Conservation (phyloP, 139 green algal genomes). For the Marvania coccoides region DNA sequence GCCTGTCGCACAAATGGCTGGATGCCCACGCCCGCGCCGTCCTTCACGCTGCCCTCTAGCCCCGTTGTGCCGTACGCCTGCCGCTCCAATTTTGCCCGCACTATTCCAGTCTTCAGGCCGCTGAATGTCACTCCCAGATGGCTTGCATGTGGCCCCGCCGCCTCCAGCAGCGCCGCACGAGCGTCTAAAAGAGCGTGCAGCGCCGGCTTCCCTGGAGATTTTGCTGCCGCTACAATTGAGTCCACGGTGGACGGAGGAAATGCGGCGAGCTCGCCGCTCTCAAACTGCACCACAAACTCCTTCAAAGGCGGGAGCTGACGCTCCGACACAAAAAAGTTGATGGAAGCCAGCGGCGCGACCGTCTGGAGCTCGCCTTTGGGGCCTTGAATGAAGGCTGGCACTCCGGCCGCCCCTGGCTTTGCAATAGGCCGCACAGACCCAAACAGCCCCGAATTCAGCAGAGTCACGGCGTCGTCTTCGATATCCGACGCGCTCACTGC, state of each 20-base stretch:
- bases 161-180: constrained; percentile 1
- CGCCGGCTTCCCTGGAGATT: neutral
- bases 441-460: constrained; percentile 64
- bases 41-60: constrained; percentile 21
- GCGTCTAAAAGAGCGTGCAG: constrained; percentile 13
- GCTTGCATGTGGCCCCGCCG: too few species aligned
- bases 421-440: constrained; percentile 27
- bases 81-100: too few species aligned
- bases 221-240: neutral
- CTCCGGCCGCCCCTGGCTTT: neutral
- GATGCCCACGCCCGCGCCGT: constrained; percentile 61
- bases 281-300: constrained; percentile 37
- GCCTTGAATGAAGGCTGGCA: neutral
- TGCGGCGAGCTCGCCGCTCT: constrained; percentile 50
- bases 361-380: constrained; percentile 18
- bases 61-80: constrained; percentile 16
- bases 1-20: constrained; percentile 43
- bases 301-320: constrained; percentile 51
- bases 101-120: constrained; percentile 49
- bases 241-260: too few species aligned
- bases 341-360: constrained; percentile 44
- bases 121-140: constrained; percentile 32
- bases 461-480: constrained; percentile 47
- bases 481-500: constrained; percentile 51
- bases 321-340: constrained; percentile 42